Conservation (phyloP, 305 asterid species). For the Lippia alba region DNA sequence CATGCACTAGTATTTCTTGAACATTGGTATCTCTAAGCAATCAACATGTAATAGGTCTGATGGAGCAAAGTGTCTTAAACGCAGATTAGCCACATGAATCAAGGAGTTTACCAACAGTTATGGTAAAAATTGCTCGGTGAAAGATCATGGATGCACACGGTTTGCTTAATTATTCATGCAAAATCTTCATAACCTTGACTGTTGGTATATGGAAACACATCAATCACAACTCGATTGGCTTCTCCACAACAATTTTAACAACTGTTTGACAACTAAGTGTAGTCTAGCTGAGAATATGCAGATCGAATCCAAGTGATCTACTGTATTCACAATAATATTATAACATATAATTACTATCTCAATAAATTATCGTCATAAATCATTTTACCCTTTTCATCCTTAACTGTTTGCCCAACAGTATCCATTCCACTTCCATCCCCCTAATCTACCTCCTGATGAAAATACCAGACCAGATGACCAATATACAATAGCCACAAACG, state of each 20-base stretch:
- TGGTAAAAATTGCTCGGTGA: not conserved
- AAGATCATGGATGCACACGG: not conserved
- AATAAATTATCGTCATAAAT: not conserved
- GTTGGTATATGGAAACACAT: not conserved
- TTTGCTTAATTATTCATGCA: not conserved
- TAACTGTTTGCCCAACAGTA: not conserved
- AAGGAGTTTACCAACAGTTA: not conserved
- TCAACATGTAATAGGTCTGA: not conserved
- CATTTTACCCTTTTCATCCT: not conserved
- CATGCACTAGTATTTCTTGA: not conserved
- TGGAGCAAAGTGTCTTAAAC: not conserved
- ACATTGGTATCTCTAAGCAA: not conserved
- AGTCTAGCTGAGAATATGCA: not conserved
- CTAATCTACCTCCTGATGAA: not conserved
- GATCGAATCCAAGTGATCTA: not conserved
- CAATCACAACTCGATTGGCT: not conserved
- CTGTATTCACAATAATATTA: not conserved
- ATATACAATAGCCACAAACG: not conserved
- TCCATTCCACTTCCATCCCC: not conserved
- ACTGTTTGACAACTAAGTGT: not conserved
- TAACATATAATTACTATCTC: not conserved
- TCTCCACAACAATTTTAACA: not conserved
- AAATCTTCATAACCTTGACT: not conserved
- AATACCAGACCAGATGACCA: not conserved
- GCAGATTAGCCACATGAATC: constrained; percentile 2